Conservation (phyloP, 768 basidiomycete genomes). For the Trametopsis cervina region DNA sequence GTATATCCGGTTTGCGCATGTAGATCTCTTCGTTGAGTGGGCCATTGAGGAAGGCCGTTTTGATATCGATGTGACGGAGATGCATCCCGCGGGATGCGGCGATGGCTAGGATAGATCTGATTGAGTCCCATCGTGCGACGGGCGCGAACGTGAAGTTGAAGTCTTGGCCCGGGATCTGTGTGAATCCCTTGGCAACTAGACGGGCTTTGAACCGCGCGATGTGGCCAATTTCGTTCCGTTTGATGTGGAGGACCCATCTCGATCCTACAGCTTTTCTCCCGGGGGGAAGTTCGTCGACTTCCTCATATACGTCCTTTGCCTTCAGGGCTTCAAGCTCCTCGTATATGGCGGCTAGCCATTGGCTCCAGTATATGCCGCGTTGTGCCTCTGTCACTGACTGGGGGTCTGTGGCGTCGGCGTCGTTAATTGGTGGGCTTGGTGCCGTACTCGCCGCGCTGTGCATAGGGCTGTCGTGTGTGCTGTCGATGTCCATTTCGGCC, state of each 20-base stretch:
- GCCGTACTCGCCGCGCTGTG: not conserved
- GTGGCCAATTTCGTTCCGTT: too few species aligned
- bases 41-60: not conserved
- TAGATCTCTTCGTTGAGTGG: conserved; percentile 4
- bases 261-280: too few species aligned
- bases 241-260: too few species aligned
- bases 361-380: conserved; percentile 5
- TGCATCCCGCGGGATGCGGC: not conserved
- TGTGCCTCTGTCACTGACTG: conserved; percentile 6
- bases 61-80: not conserved
- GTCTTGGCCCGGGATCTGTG: not conserved
- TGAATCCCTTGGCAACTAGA: conserved; percentile 1
- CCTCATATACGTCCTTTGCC: not conserved
- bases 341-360: not conserved
- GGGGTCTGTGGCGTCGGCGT: not conserved
- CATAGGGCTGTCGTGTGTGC: too few species aligned
- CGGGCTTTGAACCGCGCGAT: conserved; percentile 1
- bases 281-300: too few species aligned
- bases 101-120: not conserved
- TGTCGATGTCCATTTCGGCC: too few species aligned
- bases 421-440: not conserved
- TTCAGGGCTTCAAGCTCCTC: not conserved
- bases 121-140: conserved; percentile 1
- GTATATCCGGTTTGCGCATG: conserved; percentile 7
- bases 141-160: conserved; percentile 1